Evolutionary conservation across 305 asterid species (phyloP).

Genomic region (Fraxinus latifolia): DNA sequence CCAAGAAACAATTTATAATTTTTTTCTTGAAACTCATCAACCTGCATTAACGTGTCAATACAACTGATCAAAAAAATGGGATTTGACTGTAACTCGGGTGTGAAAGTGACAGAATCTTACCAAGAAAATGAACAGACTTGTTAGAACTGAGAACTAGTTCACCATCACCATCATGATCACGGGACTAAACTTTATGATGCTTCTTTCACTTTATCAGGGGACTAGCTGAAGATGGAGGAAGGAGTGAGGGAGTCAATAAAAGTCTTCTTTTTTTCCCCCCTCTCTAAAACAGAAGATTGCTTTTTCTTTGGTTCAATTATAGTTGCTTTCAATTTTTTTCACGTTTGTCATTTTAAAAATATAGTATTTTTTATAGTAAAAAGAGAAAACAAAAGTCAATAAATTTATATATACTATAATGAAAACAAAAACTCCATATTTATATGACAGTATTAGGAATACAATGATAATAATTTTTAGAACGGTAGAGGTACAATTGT

Average conservation of each 20-base stretch:
- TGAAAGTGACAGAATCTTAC: background rate
- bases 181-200: background rate
- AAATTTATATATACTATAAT: too few species aligned
- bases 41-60: background rate
- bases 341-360: background rate
- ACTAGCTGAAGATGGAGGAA: background rate
- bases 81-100: background rate
- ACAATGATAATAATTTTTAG: too few species aligned
- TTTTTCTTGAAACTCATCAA: background rate
- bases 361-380: too few species aligned
- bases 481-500: too few species aligned
- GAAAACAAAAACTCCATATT: too few species aligned
- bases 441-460: background rate
- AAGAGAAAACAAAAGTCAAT: too few species aligned
- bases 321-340: background rate
- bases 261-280: background rate
- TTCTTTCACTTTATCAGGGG: background rate
- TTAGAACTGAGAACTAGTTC: background rate
- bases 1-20: background rate
- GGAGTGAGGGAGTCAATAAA: background rate
- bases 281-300: background rate
- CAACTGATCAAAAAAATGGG: background rate
- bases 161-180: background rate
- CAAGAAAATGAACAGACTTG: background rate
- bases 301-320: background rate